These are phyloP conservation scores for Thuidium tamariscinum DNA, from an alignment of 225 moss, liverwort and hornwort genomes.

Conservation along the genomic window DNA sequence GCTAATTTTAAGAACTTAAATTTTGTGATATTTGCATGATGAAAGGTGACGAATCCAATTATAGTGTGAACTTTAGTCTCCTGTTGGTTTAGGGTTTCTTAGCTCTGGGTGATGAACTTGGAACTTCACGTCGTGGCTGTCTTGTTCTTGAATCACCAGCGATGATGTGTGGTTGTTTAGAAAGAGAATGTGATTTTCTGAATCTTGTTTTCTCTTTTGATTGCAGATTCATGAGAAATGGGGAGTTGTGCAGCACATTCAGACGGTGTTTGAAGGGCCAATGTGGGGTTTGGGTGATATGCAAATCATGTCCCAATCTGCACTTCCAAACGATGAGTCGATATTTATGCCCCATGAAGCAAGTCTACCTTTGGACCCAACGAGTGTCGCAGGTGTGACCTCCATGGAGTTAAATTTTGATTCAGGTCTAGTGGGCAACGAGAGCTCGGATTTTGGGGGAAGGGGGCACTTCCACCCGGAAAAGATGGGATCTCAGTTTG, in stretches of 20 bases:
- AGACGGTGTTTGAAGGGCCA: constrained; percentile 26
- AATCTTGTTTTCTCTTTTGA: neutral
- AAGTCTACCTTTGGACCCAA: constrained; percentile 4
- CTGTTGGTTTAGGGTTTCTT: neutral
- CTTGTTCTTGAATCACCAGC: neutral
- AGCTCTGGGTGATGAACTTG: neutral
- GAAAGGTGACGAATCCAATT: neutral
- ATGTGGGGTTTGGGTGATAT: constrained; percentile 18
- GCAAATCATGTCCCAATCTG: constrained; percentile 21
- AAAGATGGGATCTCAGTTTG: constrained; percentile 16
- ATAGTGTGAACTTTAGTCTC: neutral
- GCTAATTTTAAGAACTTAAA: neutral
- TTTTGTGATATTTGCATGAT: neutral
- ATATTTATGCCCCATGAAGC: constrained; percentile 11
- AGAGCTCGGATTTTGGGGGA: neutral
- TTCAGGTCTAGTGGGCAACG: constrained; percentile 6
- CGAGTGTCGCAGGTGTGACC: constrained; percentile 4
- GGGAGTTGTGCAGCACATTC: constrained; percentile 38
- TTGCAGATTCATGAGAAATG: constrained; percentile 27
- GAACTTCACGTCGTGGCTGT: neutral
- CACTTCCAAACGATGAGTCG: constrained; percentile 13
- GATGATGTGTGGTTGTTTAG: neutral
- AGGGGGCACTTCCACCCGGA: constrained; percentile 1
- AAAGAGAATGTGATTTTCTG: neutral
- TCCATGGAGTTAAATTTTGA: constrained; percentile 2